Percentiles rank a stretch among this genome's conserved stretches.
Conservation (phyloP, 2,329 filamentous ascomycete species). For the Apiospora hydei region DNA sequence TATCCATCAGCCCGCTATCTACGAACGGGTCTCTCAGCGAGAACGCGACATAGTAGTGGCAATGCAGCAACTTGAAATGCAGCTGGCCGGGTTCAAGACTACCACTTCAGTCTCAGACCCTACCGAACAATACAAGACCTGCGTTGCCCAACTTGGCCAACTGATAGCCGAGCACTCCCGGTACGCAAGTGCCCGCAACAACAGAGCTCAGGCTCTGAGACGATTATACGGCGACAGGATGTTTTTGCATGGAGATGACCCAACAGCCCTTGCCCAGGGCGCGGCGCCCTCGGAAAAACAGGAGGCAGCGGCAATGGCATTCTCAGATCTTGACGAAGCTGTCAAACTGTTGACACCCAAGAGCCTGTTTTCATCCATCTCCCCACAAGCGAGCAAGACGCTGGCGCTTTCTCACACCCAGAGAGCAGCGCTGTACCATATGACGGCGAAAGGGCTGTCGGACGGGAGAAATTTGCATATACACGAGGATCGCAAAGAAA, state of each 20-base stretch:
- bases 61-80: constrained; percentile 63
- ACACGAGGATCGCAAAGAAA: constrained; percentile 50
- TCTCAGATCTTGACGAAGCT: constrained; percentile 64
- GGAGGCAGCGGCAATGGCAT: constrained; percentile 48
- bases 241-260: constrained; percentile 51
- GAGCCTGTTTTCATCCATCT: constrained; percentile 60
- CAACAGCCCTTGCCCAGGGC: constrained; percentile 51
- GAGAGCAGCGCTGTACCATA: constrained; percentile 69
- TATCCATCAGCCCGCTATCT: constrained; percentile 57
- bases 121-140: constrained; percentile 53
- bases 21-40: constrained; percentile 56
- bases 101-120: constrained; percentile 46
- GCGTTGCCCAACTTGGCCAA: constrained; percentile 57
- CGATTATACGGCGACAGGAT: constrained; percentile 68
- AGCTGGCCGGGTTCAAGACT: constrained; percentile 53
- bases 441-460: constrained; percentile 59
- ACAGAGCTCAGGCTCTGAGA: constrained; percentile 73
- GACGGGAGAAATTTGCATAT: constrained; percentile 47
- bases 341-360: constrained; percentile 66
- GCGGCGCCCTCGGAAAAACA: constrained; percentile 47
- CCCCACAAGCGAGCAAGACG: constrained; percentile 69
- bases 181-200: constrained; percentile 78
- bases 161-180: constrained; percentile 65
- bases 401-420: constrained; percentile 77
- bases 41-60: constrained; percentile 62